phyloP scores from a whole-genome alignment of 208 protist genomes.

The Porcisia hertigi region DNA sequence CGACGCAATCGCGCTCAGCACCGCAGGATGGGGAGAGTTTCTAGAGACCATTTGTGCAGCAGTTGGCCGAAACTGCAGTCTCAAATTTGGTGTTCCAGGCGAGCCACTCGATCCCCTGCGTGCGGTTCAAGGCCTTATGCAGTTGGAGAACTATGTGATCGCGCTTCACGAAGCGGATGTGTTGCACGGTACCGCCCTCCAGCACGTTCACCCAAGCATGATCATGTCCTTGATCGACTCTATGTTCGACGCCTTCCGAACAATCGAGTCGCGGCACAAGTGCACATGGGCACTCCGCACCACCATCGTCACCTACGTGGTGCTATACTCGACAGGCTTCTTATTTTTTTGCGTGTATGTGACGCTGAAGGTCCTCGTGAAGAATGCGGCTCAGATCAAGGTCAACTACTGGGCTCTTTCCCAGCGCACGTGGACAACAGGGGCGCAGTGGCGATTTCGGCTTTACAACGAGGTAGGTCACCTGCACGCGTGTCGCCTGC shows the following conservation, averaged over 20 bases:
- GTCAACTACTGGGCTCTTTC: constrained; percentile 55
- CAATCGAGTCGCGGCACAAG: constrained; percentile 40
- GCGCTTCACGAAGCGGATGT: constrained; percentile 55
- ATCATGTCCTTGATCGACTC: constrained; percentile 48
- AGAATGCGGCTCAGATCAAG: constrained; percentile 70
- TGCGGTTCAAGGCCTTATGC: constrained; percentile 69
- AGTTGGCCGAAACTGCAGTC: constrained; percentile 24
- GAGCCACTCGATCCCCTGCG: constrained; percentile 57
- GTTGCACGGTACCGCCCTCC: constrained; percentile 47
- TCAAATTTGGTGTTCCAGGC: constrained; percentile 29
- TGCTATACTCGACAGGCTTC: constrained; percentile 50
- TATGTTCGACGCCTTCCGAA: constrained; percentile 76
- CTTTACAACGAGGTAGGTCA: constrained; percentile 87
- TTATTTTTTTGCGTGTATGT: constrained; percentile 57
- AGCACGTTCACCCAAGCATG: constrained; percentile 39
- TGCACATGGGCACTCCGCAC: constrained; percentile 41
- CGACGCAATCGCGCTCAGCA: constrained; percentile 47
- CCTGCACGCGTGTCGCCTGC: constrained; percentile 59
- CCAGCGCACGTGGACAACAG: constrained; percentile 58
- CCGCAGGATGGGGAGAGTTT: constrained; percentile 71
- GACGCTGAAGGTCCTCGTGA: constrained; percentile 65
- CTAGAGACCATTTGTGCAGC: constrained; percentile 56
- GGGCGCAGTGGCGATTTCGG: constrained; percentile 70
- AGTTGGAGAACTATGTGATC: constrained; percentile 78
- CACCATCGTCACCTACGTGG: constrained; percentile 43